A percentile compares a stretch with the other conserved stretches of the same genome.
Conservation (phyloP, 768 basidiomycete genomes). For the Saitozyma sp. region DNA sequence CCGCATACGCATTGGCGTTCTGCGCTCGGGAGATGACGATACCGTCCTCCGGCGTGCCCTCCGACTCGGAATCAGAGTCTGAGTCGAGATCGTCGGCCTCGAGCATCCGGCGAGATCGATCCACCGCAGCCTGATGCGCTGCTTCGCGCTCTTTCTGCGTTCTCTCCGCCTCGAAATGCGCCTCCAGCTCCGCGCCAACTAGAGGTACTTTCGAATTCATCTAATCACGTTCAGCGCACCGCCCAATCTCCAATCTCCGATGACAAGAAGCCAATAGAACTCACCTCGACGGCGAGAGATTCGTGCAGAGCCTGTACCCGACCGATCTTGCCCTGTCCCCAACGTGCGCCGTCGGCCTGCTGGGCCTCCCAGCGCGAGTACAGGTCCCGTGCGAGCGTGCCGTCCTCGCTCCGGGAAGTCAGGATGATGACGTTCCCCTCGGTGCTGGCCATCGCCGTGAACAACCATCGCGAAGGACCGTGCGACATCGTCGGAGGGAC, state of each 20-base stretch:
- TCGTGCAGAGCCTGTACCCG: constrained; percentile 75
- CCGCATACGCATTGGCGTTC: constrained; percentile 36
- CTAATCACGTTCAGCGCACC: constrained; percentile 52
- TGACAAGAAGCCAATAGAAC: constrained; percentile 18
- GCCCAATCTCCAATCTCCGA: constrained; percentile 1
- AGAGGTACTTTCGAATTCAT: constrained; percentile 87
- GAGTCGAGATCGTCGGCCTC: constrained; percentile 76
- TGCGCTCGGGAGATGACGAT: constrained; percentile 16
- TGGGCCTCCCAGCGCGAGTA: constrained; percentile 83
- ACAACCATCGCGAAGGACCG: constrained; percentile 82
- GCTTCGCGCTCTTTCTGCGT: constrained; percentile 77
- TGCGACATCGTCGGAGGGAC: constrained; percentile 90
- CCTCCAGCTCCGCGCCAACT: constrained; percentile 82
- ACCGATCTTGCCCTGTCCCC: constrained; percentile 88
- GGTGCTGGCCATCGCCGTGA: constrained; percentile 78
- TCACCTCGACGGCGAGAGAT: constrained; percentile 65
- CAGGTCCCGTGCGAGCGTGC: constrained; percentile 72
- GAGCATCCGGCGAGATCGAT: constrained; percentile 79
- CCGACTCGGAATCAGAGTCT: constrained; percentile 60
- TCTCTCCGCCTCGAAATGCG: constrained; percentile 72
- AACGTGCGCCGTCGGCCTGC: constrained; percentile 77
- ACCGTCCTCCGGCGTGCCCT: constrained; percentile 62
- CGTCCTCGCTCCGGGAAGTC: constrained; percentile 74
- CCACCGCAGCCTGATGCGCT: constrained; percentile 78
- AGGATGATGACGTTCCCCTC: constrained; percentile 85